Percentiles rank a stretch among this genome's conserved stretches.
Conservation (phyloP, 257 asterid species). For the Fraxinus cuspidata region DNA sequence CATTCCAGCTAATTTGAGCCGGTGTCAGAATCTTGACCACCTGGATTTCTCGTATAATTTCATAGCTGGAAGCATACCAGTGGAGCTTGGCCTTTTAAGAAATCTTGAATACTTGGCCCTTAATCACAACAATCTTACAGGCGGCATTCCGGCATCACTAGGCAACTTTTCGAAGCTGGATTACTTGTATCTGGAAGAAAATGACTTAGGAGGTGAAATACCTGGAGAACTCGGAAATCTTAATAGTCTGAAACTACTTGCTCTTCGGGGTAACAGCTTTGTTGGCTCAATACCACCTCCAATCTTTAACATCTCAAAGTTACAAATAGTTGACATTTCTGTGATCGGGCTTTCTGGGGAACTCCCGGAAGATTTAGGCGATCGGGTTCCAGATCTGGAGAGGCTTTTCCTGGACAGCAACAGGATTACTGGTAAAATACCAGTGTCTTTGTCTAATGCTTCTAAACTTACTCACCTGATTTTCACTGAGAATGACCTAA, state of each 20-base stretch:
- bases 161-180: conserved; percentile 40
- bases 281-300: conserved; percentile 38
- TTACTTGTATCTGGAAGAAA: conserved; percentile 36
- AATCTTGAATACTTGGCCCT: conserved; percentile 31
- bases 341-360: conserved; percentile 35
- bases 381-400: conserved; percentile 31
- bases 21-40: conserved; percentile 26
- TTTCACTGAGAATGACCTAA: conserved; percentile 39
- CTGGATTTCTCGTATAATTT: conserved; percentile 37
- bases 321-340: conserved; percentile 34
- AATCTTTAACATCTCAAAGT: conserved; percentile 39
- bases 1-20: conserved; percentile 38
- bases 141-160: conserved; percentile 33
- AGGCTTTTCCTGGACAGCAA: conserved; percentile 39
- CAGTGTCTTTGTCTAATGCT: conserved; percentile 36
- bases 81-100: conserved; percentile 37
- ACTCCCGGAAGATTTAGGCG: conserved; percentile 35
- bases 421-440: conserved; percentile 40
- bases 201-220: conserved; percentile 32
- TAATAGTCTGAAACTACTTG: conserved; percentile 20
- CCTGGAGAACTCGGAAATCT: conserved; percentile 40
- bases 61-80: conserved; percentile 35
- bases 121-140: conserved; percentile 37
- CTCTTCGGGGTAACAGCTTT: conserved; percentile 28
- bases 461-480: conserved; percentile 30